Percentiles rank a stretch among this genome's conserved stretches.
These are phyloP conservation scores for Paraphysoderma sedebokerense DNA, from an alignment of 371 early-diverging fungal genomes.

Conservation along the genomic window DNA sequence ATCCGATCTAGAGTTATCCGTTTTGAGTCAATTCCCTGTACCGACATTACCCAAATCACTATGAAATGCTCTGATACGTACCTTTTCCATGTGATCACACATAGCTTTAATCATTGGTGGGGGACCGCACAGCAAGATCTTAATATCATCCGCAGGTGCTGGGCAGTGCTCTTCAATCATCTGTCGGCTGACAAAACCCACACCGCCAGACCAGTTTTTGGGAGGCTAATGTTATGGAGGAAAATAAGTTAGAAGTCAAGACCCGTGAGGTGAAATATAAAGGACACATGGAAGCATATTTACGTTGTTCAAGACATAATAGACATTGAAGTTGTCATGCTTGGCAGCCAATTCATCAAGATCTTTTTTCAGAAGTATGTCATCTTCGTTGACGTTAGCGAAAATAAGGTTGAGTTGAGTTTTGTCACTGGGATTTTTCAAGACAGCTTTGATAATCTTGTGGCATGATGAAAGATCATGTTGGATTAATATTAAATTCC, in stretches of 20 bases:
- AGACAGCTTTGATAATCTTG: conserved; percentile 59
- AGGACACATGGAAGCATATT: neutral
- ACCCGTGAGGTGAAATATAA: neutral
- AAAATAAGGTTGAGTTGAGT: conserved; percentile 69
- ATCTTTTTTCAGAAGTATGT: conserved; percentile 72
- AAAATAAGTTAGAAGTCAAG: no score
- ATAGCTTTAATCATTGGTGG: conserved; percentile 85
- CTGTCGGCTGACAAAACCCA: conserved; percentile 69
- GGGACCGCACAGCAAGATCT: conserved; percentile 89
- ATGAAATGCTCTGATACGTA: conserved; percentile 13
- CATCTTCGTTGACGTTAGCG: conserved; percentile 78
- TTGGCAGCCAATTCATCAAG: conserved; percentile 55
- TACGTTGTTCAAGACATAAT: conserved; percentile 62
- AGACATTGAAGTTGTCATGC: conserved; percentile 62
- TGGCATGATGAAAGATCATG: no score
- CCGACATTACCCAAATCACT: conserved; percentile 3
- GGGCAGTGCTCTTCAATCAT: conserved; percentile 62
- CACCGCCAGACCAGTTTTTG: conserved; percentile 62
- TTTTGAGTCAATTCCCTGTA: neutral
- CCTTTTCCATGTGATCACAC: conserved; percentile 24
- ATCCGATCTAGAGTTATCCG: conserved; percentile 29
- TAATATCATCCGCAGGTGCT: conserved; percentile 54
- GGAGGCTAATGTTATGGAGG: conserved; percentile 27
- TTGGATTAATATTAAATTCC: no score
- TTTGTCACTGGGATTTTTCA: conserved; percentile 66